Conservation (phyloP, 768 basidiomycete genomes). For the Boletus rex-veris region DNA sequence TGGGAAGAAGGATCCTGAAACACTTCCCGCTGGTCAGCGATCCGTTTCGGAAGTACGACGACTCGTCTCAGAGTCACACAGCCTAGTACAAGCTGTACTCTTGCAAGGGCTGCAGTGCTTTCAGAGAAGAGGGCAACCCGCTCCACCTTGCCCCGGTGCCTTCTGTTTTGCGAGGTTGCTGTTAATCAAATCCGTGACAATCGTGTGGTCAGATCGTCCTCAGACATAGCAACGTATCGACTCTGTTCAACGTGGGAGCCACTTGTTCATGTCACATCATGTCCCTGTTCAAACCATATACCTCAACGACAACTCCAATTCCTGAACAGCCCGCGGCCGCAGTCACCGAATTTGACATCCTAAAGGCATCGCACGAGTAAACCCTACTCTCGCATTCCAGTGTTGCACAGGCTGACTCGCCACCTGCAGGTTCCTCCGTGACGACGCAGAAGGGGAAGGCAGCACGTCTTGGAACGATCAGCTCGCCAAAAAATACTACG, state of each 20-base stretch:
- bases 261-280: neutral
- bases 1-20: too few relatives aligned
- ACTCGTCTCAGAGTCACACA: too few relatives aligned
- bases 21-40: neutral
- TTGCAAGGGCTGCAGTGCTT: too few relatives aligned
- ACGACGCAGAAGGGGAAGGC: constrained; percentile 33
- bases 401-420: neutral
- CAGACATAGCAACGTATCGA: too few relatives aligned
- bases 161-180: too few relatives aligned
- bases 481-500: constrained; percentile 86
- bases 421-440: constrained; percentile 66
- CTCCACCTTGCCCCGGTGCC: too few relatives aligned
- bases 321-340: neutral
- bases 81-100: too few relatives aligned
- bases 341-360: constrained; percentile 66
- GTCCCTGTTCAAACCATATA: too few relatives aligned
- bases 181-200: neutral
- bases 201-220: neutral
- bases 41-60: neutral
- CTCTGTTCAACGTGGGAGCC: too few relatives aligned
- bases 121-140: too few relatives aligned
- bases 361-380: constrained; percentile 70
- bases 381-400: neutral
- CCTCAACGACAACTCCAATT: too few relatives aligned
- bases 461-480: constrained; percentile 68